phyloP scores from a whole-genome alignment of 2,329 filamentous ascomycete genomes.

The Aspergillus cejpii region DNA sequence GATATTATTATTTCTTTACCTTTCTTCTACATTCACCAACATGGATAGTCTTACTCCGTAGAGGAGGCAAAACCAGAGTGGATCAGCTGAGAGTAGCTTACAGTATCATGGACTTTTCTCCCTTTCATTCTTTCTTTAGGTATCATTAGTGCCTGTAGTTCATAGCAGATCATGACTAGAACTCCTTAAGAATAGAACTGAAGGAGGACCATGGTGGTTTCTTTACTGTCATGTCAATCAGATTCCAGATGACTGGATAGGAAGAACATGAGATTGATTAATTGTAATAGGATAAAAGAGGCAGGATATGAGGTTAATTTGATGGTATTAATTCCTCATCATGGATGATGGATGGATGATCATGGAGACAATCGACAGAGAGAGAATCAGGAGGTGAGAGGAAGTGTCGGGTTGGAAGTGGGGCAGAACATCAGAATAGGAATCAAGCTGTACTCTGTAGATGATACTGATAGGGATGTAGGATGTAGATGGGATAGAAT shows the following conservation, averaged over 20 bases:
- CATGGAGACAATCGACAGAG: conserved; percentile 3
- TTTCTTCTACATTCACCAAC: conserved; percentile 1
- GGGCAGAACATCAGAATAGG: background rate
- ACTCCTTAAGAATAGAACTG: background rate
- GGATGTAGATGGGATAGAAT: too few species aligned
- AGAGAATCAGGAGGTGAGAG: conserved; percentile 3
- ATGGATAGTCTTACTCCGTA: conserved; percentile 1
- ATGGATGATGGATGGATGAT: background rate
- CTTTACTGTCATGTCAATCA: conserved; percentile 2
- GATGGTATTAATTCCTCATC: too few species aligned
- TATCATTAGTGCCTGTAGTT: too few species aligned
- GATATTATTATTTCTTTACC: background rate
- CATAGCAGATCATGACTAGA: conserved; percentile 9
- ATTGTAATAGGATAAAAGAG: conserved; percentile 1
- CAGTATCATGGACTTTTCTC: too few species aligned
- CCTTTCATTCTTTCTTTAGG: too few species aligned
- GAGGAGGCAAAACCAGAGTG: conserved; percentile 14
- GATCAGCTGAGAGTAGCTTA: conserved; percentile 9
- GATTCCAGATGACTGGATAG: conserved; percentile 6
- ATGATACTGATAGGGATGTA: too few species aligned
- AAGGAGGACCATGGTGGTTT: too few species aligned
- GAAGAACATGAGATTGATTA: conserved; percentile 2
- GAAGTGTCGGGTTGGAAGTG: background rate
- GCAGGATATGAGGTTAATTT: conserved; percentile 3
- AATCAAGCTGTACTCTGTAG: too few species aligned